Evolutionary conservation across 768 basidiomycete genomes (phyloP), one percentile per base, ranked within the genome.

Genomic region (Butyriboletus loyo): DNA sequence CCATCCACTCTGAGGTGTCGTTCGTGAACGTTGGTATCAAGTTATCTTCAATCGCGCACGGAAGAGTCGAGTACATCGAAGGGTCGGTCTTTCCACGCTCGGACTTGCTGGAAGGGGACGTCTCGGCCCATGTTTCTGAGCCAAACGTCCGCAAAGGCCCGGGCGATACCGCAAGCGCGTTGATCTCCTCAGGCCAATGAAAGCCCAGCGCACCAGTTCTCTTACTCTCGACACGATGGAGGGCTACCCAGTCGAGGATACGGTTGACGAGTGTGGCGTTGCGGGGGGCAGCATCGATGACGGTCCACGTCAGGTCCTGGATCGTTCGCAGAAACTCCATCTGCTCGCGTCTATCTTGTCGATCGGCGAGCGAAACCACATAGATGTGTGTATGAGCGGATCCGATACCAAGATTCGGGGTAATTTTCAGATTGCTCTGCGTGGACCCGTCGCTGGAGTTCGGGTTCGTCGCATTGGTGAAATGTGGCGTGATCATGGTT

Each of bases 361-460:
- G 78, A 25, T 63, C 68, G 9, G 80, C 77, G 27, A 88, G 81
- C 24, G 84, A 85, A 37, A 89, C 60, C 1, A 89, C 80, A 56
- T 79, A 84, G 46, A 81, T 73, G 9, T 71, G 59, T 1, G 64
- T 5, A 5, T 72, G 68, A 15, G 76, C 70, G 28, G 78, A 59
- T 30, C 73, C 74, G 7, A 82, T 68, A 11, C 51, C 59, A 47
- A 35, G 19, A 5, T 50, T 27, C 5, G 53, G 47, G 4, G 24
- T 45, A 10, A 10, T 13, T n/a, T 37, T 21, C 9, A 28, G 30
- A 15, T 11, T n/a, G n/a, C 34, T 46, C 24, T 24, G 3, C 4
- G 35, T 10, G 31, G 47, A 31, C 9, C 9, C 2, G 17, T 51
- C 24, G 31, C 31, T 46, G 7, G 10, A 30, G 50, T 10, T 40